phyloP scores from a whole-genome alignment of 805 yeast species.

The Kluyveromyces wickerhamii region DNA sequence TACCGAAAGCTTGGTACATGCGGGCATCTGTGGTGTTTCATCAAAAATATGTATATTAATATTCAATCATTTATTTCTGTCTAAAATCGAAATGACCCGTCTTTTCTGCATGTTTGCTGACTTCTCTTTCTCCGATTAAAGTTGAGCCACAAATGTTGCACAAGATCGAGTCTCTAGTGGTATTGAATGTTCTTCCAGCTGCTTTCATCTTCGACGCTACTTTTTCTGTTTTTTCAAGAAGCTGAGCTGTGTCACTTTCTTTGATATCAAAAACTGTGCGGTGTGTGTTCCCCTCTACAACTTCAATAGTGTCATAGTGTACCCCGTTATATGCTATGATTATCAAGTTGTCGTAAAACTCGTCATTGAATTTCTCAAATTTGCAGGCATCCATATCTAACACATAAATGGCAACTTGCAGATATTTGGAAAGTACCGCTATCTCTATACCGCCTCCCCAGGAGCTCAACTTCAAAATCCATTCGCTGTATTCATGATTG shows the following conservation, averaged over 20 bases:
- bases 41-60: too few species aligned
- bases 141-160: conserved; percentile 48
- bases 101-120: conserved; percentile 51
- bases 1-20: too few species aligned
- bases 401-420: conserved; percentile 47
- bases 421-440: conserved; percentile 47
- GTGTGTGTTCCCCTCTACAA: conserved; percentile 24
- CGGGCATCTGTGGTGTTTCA: too few species aligned
- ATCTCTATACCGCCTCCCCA: conserved; percentile 87
- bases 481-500: conserved; percentile 40
- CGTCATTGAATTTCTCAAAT: conserved; percentile 46
- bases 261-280: conserved; percentile 36
- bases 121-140: conserved; percentile 57
- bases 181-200: conserved; percentile 56
- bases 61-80: conserved; percentile 36
- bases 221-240: conserved; percentile 32
- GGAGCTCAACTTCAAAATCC: conserved; percentile 53
- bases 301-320: conserved; percentile 61
- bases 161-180: conserved; percentile 46
- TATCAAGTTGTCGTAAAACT: conserved; percentile 36
- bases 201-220: conserved; percentile 41
- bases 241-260: conserved; percentile 23
- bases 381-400: conserved; percentile 58
- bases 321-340: conserved; percentile 58
- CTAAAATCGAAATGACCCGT: conserved; percentile 60